A percentile compares a stretch with the other conserved stretches of the same genome.
Conservation (phyloP, 202 grass and related monocot genomes). For the Zoysia matrella region DNA sequence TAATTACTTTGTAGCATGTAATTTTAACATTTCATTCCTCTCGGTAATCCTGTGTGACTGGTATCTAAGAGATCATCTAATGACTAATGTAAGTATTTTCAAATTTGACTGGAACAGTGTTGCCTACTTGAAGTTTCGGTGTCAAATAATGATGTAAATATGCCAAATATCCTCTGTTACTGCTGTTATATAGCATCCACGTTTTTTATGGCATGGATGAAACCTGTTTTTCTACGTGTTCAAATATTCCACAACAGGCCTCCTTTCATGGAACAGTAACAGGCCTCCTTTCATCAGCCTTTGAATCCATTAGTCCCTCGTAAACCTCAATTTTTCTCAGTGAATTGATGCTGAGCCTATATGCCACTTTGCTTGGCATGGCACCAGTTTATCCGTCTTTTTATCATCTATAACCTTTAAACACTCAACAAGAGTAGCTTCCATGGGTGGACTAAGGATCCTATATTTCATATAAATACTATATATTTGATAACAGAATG, state of each 20-base stretch:
- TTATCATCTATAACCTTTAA: background rate
- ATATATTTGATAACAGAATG: constrained; percentile 6
- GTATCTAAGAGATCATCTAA: background rate
- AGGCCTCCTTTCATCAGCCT: background rate
- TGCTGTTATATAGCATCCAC: background rate
- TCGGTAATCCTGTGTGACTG: background rate
- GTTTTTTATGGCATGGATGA: background rate
- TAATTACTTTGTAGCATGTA: background rate
- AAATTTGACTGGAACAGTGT: background rate
- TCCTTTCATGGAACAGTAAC: background rate
- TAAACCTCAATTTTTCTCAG: background rate
- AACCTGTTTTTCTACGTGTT: background rate
- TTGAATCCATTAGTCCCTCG: background rate
- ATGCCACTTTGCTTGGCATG: background rate
- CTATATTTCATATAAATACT: background rate
- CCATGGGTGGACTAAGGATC: too few species aligned
- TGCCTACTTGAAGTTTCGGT: background rate
- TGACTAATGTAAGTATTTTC: background rate
- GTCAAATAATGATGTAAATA: background rate
- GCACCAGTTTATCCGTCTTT: background rate
- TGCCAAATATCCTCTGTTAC: background rate
- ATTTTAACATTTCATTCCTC: constrained; percentile 14
- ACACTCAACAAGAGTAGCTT: background rate
- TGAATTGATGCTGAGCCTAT: background rate
- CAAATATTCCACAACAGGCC: background rate